Conservation (phyloP, 345 rosid species). For the Rubroshorea leprosula region DNA sequence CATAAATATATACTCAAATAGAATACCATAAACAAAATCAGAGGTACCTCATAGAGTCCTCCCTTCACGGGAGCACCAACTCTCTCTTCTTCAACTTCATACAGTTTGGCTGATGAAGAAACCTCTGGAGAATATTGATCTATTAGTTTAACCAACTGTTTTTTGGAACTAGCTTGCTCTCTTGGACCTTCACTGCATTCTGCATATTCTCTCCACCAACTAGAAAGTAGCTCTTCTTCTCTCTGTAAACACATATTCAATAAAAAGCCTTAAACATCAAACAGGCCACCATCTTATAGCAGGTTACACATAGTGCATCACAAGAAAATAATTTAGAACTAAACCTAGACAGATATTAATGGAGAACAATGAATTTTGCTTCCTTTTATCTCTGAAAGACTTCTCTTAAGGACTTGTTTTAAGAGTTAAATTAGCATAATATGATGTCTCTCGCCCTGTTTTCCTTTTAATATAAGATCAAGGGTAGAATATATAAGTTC, state of each 20-base stretch:
- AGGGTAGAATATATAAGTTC: background rate
- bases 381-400: background rate
- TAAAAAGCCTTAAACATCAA: background rate
- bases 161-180: constrained; percentile 29
- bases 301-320: background rate
- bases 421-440: background rate
- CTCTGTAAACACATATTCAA: constrained; percentile 43
- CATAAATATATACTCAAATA: background rate
- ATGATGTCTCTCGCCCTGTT: background rate
- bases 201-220: constrained; percentile 99
- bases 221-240: constrained; percentile 88
- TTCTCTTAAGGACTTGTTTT: background rate
- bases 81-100: constrained; percentile 81
- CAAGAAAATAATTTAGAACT: background rate
- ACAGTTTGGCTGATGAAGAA: constrained; percentile 37
- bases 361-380: background rate
- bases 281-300: background rate
- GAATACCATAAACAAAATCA: background rate
- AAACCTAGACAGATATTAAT: background rate
- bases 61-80: constrained; percentile 99
- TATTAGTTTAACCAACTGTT: constrained; percentile 28
- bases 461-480: background rate
- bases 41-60: constrained; percentile 81
- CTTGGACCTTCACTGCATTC: constrained; percentile 94
- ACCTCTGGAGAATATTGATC: constrained; percentile 25